Base-by-base conservation (phyloP, 2,329 filamentous ascomycete genomes). In the Fusarium sp. region DNA sequence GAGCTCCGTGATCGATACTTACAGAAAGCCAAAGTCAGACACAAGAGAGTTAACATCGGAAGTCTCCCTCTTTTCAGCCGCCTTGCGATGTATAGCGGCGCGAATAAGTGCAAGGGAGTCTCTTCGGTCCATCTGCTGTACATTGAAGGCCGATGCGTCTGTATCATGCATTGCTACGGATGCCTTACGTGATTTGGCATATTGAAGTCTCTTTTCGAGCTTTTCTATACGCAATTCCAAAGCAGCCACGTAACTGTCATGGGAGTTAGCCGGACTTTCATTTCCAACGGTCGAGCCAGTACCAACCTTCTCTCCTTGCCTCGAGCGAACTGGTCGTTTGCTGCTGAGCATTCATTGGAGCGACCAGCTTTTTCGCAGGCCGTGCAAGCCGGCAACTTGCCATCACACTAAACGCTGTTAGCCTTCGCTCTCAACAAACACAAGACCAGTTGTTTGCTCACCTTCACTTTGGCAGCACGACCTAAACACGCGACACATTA, bases 321-420 rank as follows among this genome's bases (percentile, higher is more conserved):
- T 66, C 94, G 87, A 1, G 95, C 94, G 79, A 97, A 98, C 77
- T 97, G 94, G 76, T 98, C 95, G 74, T 96, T 97, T 10, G 94
- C 94, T 56, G 94, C 94, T 9, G 94, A 97, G 78, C 96, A 99
- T 76, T 96, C 94, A 62, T 85, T 90, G 55, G 92, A 89, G 64
- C 93, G 91, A 29, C 94, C 94, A 15, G 93, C 93, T 80, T 94
- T 94, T 79, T 97, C 95, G 76, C 96, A 98, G 18, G 95, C 95
- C 10, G 94, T 96, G 76, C 96, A 99, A 10, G 94, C 94, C 13
- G 96, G 96, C 36, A 98, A 83, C 79, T 97, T 97, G 64, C 96
- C 95, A 81, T 98, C 96, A 75, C 96, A 99, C 88, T 91, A 74
- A n/a, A 39, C 25, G 46, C 11, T 29, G 40, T 72, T 49, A 71